Evolutionary conservation across 108 stramenopile genomes (phyloP), one percentile per base, ranked within the genome.

Genomic region (Pseudonitzschia delicatissima): DNA sequence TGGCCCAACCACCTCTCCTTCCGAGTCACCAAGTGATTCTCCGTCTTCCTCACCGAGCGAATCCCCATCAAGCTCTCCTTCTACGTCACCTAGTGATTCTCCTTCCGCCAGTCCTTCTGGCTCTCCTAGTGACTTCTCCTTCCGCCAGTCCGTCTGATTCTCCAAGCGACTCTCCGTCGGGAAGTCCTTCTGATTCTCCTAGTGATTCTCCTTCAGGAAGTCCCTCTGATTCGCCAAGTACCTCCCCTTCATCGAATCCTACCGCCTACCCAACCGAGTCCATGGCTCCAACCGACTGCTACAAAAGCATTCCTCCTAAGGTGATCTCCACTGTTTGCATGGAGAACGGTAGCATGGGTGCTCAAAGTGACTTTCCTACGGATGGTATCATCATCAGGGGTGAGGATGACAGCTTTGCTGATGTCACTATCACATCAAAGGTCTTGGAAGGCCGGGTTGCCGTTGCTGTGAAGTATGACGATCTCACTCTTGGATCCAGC

Each of bases 1-100:
- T n/a, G 32, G 69, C 12, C 69, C 69, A 13, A 70, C 45, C 28
- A 39, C 55, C n/a, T 47, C 35, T 29, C 70, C 70, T 8, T 63
- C 62, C 13, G 0, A n/a, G 3, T 39, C 28, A 5, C 70, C 70
- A 6, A 71, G 57, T 18, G 1, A 20, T 8, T 25, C 25, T 5
- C 59, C 60, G 5, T 39, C 20, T 52, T 15, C 4, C 2, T 52
- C 51, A 21, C 28, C 28, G 13, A 48, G 59, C 0, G 21, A 21
- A 18, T 7, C 4, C 3, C 67, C 57, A 17, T n/a, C 23, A 6
- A 31, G 58, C 4, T 34, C 33, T 3, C 58, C 58, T 3, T 36
- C 58, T 59, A 15, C n/a, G n/a, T n/a, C n/a, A n/a, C 51, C 51
- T 1, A 52, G 51, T 52, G 31, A 2, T 8, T 26, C 36, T 4